Evolutionary conservation across 345 rosid genomes (phyloP).

Genomic region (Citrus australasica): DNA sequence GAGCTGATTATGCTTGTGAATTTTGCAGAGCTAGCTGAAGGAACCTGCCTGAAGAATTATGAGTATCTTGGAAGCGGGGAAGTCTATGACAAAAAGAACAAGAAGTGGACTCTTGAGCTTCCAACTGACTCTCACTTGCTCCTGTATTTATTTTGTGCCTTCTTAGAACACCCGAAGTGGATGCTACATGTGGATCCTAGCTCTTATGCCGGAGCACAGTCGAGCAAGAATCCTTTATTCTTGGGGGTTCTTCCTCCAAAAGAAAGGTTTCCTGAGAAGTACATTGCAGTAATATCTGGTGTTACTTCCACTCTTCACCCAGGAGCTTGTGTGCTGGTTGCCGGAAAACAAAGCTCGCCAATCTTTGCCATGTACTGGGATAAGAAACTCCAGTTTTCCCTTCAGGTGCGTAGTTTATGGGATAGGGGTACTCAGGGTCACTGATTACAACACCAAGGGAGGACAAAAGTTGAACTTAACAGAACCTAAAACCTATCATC

Average conservation of each 20-base stretch:
- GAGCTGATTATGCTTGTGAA: constrained; percentile 7
- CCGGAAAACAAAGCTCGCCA: constrained; percentile 69
- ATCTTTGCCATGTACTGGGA: constrained; percentile 89
- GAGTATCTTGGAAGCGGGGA: constrained; percentile 73
- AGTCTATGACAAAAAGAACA: constrained; percentile 58
- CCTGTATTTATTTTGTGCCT: constrained; percentile 86
- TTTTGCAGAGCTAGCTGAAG: constrained; percentile 78
- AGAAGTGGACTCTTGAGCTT: constrained; percentile 75
- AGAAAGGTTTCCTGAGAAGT: constrained; percentile 93
- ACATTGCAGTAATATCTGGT: constrained; percentile 61
- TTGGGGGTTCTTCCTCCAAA: constrained; percentile 83
- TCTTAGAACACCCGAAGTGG: constrained; percentile 95
- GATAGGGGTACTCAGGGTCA: background rate
- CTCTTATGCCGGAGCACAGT: constrained; percentile 74
- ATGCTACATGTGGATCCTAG: constrained; percentile 92
- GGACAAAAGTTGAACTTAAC: background rate
- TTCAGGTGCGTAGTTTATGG: constrained; percentile 56
- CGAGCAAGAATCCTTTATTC: constrained; percentile 83
- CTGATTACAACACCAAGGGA: background rate
- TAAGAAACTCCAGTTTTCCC: constrained; percentile 73
- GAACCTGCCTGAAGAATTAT: constrained; percentile 90
- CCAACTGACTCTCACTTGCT: constrained; percentile 93
- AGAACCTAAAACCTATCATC: background rate
- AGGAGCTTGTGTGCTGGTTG: constrained; percentile 75
- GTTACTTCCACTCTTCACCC: constrained; percentile 80